Percentiles rank a stretch among this genome's conserved stretches.
Conservation (phyloP, 495 filamentous ascomycete genomes). For the Penicillium silybi region DNA sequence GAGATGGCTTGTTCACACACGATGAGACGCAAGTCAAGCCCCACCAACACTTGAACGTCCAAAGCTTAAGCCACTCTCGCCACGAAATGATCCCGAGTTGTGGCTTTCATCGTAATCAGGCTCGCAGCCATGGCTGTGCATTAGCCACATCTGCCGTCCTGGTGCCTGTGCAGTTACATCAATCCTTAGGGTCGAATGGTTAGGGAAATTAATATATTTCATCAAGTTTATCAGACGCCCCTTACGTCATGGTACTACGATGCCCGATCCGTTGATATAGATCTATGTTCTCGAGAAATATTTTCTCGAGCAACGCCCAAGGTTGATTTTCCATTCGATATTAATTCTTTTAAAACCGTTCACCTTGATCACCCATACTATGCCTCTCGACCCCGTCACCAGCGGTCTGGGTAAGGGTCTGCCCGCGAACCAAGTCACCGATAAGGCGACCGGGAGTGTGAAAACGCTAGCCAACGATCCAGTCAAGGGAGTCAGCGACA, state of each 20-base stretch:
- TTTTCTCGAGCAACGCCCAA: background rate
- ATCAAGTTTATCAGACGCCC: constrained; percentile 19
- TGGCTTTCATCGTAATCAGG: background rate
- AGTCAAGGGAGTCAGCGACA: constrained; percentile 13
- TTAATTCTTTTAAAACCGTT: background rate
- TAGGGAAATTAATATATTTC: constrained; percentile 16
- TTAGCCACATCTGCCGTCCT: background rate
- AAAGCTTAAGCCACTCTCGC: background rate
- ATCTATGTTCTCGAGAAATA: background rate
- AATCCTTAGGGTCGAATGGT: background rate
- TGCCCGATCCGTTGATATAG: constrained; percentile 13
- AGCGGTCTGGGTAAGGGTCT: constrained; percentile 20
- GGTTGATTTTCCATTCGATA: background rate
- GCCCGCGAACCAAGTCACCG: constrained; percentile 16
- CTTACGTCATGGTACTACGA: constrained; percentile 17
- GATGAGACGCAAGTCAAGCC: no score
- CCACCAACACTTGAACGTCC: background rate
- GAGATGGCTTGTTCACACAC: no score
- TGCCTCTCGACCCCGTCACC: constrained; percentile 30
- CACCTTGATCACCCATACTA: background rate
- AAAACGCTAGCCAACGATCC: constrained; percentile 17
- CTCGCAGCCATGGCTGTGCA: background rate
- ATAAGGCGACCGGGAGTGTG: constrained; percentile 14
- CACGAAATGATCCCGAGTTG: background rate
- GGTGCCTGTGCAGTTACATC: constrained; percentile 1